These are phyloP conservation scores for Boletus sensibilis DNA, from an alignment of 768 basidiomycete species.

Conservation along the genomic window DNA sequence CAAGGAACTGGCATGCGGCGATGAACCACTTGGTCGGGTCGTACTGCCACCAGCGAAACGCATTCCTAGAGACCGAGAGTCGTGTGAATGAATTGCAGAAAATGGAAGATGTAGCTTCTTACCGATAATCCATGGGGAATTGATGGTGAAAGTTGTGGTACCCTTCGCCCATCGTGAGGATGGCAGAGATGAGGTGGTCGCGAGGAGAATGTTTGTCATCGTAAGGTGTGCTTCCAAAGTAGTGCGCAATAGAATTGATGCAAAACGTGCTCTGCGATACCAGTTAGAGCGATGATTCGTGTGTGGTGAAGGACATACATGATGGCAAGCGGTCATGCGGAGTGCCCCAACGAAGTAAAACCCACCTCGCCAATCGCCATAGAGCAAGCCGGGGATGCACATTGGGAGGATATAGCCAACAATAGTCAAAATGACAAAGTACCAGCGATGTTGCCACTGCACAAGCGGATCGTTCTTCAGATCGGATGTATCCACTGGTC, in stretches of 20 bases:
- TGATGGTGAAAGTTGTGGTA: slow-evolving; percentile 83
- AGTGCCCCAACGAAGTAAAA: slow-evolving; percentile 73
- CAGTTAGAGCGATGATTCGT: slow-evolving; percentile 1
- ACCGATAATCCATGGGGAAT: slow-evolving; percentile 71
- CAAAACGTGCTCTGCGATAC: slow-evolving; percentile 70
- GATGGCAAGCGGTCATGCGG: slow-evolving; percentile 75
- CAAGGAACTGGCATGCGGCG: slow-evolving; percentile 53
- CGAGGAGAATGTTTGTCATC: slow-evolving; percentile 78
- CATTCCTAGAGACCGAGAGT: slow-evolving; percentile 47
- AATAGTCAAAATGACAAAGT: slow-evolving; percentile 56
- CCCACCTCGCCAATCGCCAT: slow-evolving; percentile 77
- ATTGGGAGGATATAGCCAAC: slow-evolving; percentile 75
- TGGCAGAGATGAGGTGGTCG: slow-evolving; percentile 77
- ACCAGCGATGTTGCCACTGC: slow-evolving; percentile 76
- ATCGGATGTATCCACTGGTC: slow-evolving; percentile 71
- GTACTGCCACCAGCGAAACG: slow-evolving; percentile 69
- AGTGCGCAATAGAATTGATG: slow-evolving; percentile 87
- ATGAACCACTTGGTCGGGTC: slow-evolving; percentile 85
- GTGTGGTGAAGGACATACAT: slow-evolving; percentile 48
- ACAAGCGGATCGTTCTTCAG: slow-evolving; percentile 66
- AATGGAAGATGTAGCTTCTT: background rate
- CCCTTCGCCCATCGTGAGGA: slow-evolving; percentile 73
- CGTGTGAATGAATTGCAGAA: slow-evolving; percentile 6
- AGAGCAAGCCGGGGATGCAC: slow-evolving; percentile 64
- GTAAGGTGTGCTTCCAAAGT: slow-evolving; percentile 76